phyloP scores from a whole-genome alignment of 75 land plant genomes.

The Gnetum montanum region DNA sequence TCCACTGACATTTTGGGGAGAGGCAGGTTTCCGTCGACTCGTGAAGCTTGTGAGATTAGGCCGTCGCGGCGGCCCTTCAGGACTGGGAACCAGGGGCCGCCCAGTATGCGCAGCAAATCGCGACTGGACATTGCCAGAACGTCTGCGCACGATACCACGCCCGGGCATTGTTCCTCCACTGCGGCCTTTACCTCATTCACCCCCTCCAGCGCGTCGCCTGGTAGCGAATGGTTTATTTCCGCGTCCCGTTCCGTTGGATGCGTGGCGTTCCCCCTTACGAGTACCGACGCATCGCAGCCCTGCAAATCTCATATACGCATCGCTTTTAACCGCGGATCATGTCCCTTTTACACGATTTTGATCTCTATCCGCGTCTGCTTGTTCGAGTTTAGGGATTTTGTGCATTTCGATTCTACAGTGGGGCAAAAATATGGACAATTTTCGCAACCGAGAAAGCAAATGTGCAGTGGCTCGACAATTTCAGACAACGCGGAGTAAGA shows the following conservation, averaged over 20 bases:
- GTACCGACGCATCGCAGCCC: slow-evolving; percentile 54
- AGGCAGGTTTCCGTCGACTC: slow-evolving; percentile 33
- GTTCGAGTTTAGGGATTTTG: no score
- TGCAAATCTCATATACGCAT: no score
- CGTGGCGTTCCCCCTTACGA: slow-evolving; percentile 31
- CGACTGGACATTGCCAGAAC: no score
- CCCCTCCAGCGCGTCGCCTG: slow-evolving; percentile 25
- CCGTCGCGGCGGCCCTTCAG: slow-evolving; percentile 52
- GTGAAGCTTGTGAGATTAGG: slow-evolving; percentile 21
- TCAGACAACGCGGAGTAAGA: no score
- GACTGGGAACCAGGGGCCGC: slow-evolving; percentile 45
- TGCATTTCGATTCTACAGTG: no score
- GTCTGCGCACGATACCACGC: slow-evolving; percentile 49
- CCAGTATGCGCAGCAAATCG: no score
- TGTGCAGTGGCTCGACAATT: no score
- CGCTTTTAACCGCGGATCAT: no score
- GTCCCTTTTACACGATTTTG: no score
- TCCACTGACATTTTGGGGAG: slow-evolving; percentile 11
- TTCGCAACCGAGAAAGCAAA: no score
- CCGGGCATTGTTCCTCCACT: slow-evolving; percentile 20
- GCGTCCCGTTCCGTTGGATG: slow-evolving; percentile 33
- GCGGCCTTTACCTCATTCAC: slow-evolving; percentile 25
- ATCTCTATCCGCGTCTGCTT: no score
- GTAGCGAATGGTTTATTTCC: slow-evolving; percentile 25
- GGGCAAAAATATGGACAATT: no score